Evolutionary conservation across 176 grass and related monocot species (phyloP).

Genomic region (bread wheat (Triticum aestivum)): DNA sequence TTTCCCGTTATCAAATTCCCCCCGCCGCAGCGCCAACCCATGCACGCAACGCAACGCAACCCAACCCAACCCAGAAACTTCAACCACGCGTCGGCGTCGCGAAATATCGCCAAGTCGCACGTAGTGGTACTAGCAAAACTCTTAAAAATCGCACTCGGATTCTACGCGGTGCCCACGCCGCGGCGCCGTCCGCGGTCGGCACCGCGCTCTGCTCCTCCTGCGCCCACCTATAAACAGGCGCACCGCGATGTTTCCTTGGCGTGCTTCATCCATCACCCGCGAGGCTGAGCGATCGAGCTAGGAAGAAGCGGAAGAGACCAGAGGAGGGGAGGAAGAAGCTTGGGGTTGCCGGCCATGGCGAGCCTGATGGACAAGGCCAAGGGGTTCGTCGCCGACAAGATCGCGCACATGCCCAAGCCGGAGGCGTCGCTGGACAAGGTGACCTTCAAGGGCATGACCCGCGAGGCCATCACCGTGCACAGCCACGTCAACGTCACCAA

Average conservation of each 20-base stretch:
- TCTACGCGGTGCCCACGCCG: slow-evolving; percentile 29
- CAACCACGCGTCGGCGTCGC: neutral
- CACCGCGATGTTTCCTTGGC: neutral
- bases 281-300: neutral
- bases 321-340: neutral
- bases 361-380: slow-evolving; percentile 85
- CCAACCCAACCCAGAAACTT: neutral
- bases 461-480: slow-evolving; percentile 68
- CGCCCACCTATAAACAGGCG: neutral
- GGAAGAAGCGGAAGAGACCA: neutral
- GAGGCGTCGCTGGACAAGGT: slow-evolving; percentile 63
- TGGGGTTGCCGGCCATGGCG: slow-evolving; percentile 28
- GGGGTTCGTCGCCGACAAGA: slow-evolving; percentile 85
- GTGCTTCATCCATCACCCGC: neutral
- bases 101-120: neutral
- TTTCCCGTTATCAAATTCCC: neutral
- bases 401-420: slow-evolving; percentile 79
- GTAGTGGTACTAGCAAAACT: neutral
- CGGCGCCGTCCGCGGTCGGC: no score
- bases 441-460: slow-evolving; percentile 57
- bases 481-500: slow-evolving; percentile 77
- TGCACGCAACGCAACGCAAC: no score
- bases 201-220: neutral
- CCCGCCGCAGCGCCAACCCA: neutral
- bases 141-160: neutral